Conservation (phyloP, 257 asterid genomes). For the Solanum arcanum region DNA sequence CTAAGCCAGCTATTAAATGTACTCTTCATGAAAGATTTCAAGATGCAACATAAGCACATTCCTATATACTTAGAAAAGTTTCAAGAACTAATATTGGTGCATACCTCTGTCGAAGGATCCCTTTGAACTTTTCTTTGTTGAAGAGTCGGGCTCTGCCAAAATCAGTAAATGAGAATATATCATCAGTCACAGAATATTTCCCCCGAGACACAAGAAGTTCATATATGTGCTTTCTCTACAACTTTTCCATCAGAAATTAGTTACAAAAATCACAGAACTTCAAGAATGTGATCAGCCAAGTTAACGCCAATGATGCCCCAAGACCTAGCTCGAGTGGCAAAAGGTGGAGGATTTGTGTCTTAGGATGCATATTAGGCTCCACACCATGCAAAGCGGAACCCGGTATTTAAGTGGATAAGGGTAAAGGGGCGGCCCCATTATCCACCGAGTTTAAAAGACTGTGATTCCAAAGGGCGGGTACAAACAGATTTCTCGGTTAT, state of each 20-base stretch:
- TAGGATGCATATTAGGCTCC: too few relatives aligned
- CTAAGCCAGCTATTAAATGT: not conserved
- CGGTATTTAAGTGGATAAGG: too few relatives aligned
- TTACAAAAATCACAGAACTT: not conserved
- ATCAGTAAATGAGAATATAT: not conserved
- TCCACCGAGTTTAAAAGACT: too few relatives aligned
- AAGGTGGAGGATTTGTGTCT: too few relatives aligned
- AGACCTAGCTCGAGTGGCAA: too few relatives aligned
- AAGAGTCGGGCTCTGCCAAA: constrained; percentile 33
- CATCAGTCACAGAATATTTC: not conserved
- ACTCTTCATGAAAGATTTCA: not conserved
- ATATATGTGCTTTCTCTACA: not conserved
- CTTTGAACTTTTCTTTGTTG: constrained; percentile 32
- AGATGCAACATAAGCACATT: not conserved
- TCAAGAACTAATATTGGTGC: not conserved
- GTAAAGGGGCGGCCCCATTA: too few relatives aligned
- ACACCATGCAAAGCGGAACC: too few relatives aligned
- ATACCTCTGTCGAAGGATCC: constrained; percentile 78
- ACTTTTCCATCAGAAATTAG: not conserved
- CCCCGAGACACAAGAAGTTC: not conserved
- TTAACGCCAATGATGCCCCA: not conserved
- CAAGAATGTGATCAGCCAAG: not conserved
- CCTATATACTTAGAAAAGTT: not conserved
- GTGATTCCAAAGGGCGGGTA: too few relatives aligned
- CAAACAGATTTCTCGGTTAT: too few relatives aligned